Evolutionary conservation across 202 grass and related monocot species (phyloP).

Genomic region (Elaeis oleifera): DNA sequence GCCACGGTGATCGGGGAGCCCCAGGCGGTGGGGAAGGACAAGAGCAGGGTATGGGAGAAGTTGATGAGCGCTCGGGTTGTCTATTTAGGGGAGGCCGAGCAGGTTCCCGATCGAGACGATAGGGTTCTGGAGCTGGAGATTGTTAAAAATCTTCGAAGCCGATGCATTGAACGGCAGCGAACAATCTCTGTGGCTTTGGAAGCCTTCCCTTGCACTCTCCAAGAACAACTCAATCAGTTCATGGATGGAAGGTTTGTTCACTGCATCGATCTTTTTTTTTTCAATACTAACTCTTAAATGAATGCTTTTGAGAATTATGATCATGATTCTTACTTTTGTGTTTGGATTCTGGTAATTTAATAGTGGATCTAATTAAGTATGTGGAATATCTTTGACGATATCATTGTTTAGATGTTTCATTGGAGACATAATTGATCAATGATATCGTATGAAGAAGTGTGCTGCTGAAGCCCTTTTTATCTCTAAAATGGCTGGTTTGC

Average conservation of each 20-base stretch:
- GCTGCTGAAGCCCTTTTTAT: too few relatives aligned
- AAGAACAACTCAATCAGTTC: slow-evolving; percentile 75
- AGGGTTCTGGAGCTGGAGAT: slow-evolving; percentile 74
- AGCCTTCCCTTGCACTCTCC: slow-evolving; percentile 72
- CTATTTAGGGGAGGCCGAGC: slow-evolving; percentile 89
- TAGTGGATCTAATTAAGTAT: too few relatives aligned
- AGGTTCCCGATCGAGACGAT: slow-evolving; percentile 81
- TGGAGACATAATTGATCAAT: too few relatives aligned
- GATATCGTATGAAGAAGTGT: too few relatives aligned
- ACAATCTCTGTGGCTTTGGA: slow-evolving; percentile 59
- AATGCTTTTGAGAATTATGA: too few relatives aligned
- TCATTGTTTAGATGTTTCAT: too few relatives aligned
- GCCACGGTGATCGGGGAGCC: slow-evolving; percentile 92
- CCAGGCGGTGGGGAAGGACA: slow-evolving; percentile 81
- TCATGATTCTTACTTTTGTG: too few relatives aligned
- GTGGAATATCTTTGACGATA: too few relatives aligned
- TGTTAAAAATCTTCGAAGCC: slow-evolving; percentile 42
- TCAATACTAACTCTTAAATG: not conserved
- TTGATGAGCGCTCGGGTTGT: slow-evolving; percentile 77
- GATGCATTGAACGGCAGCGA: slow-evolving; percentile 45
- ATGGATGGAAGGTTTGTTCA: slow-evolving; percentile 63
- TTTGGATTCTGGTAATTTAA: too few relatives aligned
- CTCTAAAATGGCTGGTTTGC: too few relatives aligned
- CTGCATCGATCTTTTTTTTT: not conserved
- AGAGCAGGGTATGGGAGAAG: slow-evolving; percentile 87